Conservation (phyloP, 1,284 basidiomycete genomes). For the Papiliotrema nemorosa region DNA sequence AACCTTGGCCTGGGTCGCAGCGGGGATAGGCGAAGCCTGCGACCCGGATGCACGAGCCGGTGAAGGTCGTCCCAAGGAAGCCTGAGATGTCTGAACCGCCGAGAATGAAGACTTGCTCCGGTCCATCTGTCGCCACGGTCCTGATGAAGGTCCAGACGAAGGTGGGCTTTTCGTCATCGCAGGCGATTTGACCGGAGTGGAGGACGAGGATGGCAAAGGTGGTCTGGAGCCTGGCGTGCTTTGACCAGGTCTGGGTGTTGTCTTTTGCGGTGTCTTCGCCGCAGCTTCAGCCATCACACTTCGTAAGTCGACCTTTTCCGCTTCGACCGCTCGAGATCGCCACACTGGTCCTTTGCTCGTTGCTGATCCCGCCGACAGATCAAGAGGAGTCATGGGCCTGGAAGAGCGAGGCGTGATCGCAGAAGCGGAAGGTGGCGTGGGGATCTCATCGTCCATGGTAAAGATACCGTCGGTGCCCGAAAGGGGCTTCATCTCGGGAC, state of each 20-base stretch:
- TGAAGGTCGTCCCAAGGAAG: background rate
- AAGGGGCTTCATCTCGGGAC: conserved; percentile 21
- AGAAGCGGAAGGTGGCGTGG: conserved; percentile 16
- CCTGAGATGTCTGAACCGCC: conserved; percentile 33
- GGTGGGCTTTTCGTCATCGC: conserved; percentile 11
- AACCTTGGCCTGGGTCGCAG: conserved; percentile 13
- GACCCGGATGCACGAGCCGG: conserved; percentile 14
- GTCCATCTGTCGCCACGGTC: conserved; percentile 33
- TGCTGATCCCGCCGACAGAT: conserved; percentile 20
- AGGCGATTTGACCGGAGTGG: conserved; percentile 8
- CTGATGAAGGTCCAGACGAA: conserved; percentile 6
- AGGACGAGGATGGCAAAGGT: conserved; percentile 3
- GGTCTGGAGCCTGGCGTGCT: background rate
- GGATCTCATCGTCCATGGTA: conserved; percentile 48
- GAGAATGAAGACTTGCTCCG: conserved; percentile 27
- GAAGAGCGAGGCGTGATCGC: conserved; percentile 31
- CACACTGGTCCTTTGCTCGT: conserved; percentile 40
- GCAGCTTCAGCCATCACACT: conserved; percentile 74
- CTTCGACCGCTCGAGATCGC: conserved; percentile 52
- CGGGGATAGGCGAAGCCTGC: conserved; percentile 15
- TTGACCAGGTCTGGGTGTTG: background rate
- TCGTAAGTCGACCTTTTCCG: conserved; percentile 65
- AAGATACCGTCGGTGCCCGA: conserved; percentile 45
- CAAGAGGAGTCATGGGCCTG: conserved; percentile 55
- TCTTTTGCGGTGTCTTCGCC: conserved; percentile 18